Conservation (phyloP, 2,329 filamentous ascomycete genomes). For the Endocalyx cinctus region DNA sequence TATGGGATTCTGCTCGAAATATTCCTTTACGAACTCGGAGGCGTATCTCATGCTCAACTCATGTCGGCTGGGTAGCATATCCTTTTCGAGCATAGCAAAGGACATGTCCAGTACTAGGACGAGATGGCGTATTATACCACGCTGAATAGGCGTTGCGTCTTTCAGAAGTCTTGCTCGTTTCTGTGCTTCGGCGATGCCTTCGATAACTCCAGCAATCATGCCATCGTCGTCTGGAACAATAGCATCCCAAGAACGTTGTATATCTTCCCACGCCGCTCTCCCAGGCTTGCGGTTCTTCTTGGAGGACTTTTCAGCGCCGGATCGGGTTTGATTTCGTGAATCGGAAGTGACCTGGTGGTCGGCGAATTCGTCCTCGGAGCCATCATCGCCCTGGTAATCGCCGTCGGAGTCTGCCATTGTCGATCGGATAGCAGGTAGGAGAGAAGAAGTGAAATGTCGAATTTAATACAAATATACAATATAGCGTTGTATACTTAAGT, state of each 20-base stretch:
- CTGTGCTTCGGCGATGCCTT: constrained; percentile 72
- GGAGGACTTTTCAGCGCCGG: constrained; percentile 23
- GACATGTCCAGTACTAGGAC: constrained; percentile 89
- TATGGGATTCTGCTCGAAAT: constrained; percentile 98
- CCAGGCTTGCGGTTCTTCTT: constrained; percentile 26
- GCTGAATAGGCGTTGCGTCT: constrained; percentile 91
- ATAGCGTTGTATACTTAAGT: no score
- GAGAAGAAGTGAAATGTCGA: no score
- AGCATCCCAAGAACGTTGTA: constrained; percentile 66
- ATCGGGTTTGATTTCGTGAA: constrained; percentile 15
- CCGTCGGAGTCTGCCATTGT: constrained; percentile 70
- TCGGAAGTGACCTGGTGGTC: constrained; percentile 42
- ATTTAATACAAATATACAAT: no score
- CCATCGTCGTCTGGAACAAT: constrained; percentile 77
- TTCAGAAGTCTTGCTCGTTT: constrained; percentile 77
- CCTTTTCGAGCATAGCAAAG: constrained; percentile 91
- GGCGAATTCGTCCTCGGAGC: constrained; percentile 61
- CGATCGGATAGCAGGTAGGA: background rate
- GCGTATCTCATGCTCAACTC: constrained; percentile 78
- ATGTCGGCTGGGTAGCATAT: constrained; percentile 83
- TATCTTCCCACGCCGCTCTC: constrained; percentile 61
- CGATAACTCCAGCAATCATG: constrained; percentile 65
- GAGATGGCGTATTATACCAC: constrained; percentile 95
- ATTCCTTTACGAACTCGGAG: constrained; percentile 84
- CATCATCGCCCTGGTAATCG: constrained; percentile 60